Conservation (phyloP, 1,139 yeast genomes). For the Geotrichum fermentans region DNA sequence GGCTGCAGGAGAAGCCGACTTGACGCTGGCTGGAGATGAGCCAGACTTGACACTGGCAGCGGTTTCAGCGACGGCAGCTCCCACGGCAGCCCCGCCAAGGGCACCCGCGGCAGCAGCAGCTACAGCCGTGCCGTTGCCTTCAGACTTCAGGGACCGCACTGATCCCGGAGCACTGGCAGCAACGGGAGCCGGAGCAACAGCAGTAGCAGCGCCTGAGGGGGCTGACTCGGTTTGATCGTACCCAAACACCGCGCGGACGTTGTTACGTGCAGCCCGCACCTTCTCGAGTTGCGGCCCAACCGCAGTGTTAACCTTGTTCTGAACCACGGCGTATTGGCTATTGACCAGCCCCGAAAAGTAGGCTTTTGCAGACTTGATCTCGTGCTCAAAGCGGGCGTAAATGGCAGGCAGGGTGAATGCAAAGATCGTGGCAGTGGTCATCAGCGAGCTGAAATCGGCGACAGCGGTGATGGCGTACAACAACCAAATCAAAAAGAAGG, state of each 20-base stretch:
- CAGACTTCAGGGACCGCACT: not conserved
- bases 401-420: slow-evolving; percentile 7
- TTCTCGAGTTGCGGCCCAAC: slow-evolving; percentile 7
- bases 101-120: not conserved
- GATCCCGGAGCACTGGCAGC: not conserved
- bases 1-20: no score
- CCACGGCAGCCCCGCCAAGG: not conserved
- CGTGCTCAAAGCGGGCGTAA: slow-evolving; percentile 1
- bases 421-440: not conserved
- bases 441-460: not conserved
- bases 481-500: not conserved
- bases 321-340: not conserved
- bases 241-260: slow-evolving; percentile 6
- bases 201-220: not conserved
- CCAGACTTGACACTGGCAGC: not conserved
- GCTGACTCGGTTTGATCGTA: no score
- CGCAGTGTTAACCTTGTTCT: slow-evolving; percentile 3
- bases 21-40: no score
- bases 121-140: not conserved
- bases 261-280: slow-evolving; percentile 1
- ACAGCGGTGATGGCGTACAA: slow-evolving; percentile 2
- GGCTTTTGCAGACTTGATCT: not conserved
- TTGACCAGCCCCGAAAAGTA: not conserved
- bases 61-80: not conserved
- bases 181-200: slow-evolving; percentile 3